phyloP scores from a whole-genome alignment of 352 stramenopile species.

The Phytophthora fragariae region DNA sequence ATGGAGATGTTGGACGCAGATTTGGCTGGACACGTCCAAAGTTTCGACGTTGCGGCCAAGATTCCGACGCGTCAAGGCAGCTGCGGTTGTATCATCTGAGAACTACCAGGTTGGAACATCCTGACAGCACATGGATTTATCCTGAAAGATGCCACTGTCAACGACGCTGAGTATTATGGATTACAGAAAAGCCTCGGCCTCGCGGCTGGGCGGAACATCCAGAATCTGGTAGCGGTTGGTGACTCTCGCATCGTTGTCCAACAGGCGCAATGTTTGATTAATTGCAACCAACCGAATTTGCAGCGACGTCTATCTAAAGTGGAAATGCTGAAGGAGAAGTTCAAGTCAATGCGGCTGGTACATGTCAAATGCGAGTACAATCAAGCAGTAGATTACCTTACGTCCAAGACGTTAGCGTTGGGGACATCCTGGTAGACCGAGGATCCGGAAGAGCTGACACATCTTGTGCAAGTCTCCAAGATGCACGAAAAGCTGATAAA shows the following conservation, averaged over 20 bases:
- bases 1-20: neutral
- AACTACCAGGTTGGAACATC: neutral
- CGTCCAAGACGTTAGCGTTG: neutral
- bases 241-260: neutral
- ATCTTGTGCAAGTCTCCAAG: slow-evolving; percentile 4
- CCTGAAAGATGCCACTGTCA: slow-evolving; percentile 4
- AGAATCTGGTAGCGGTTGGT: neutral
- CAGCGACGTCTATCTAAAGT: too few species aligned
- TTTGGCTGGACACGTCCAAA: neutral
- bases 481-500: slow-evolving; percentile 12
- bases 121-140: neutral
- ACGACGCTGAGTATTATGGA: slow-evolving; percentile 9
- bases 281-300: too few species aligned
- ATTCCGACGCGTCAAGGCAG: neutral
- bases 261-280: too few species aligned
- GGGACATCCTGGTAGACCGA: neutral
- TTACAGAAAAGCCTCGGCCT: neutral
- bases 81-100: slow-evolving; percentile 1
- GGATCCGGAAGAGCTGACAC: neutral
- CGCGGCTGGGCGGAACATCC: neutral
- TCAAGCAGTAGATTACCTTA: slow-evolving; percentile 9
- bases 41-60: slow-evolving; percentile 12
- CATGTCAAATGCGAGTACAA: slow-evolving; percentile 16
- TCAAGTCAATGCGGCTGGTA: neutral
- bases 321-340: neutral